Conservation (phyloP, 2,329 filamentous ascomycete genomes). For the Dothistroma pini region DNA sequence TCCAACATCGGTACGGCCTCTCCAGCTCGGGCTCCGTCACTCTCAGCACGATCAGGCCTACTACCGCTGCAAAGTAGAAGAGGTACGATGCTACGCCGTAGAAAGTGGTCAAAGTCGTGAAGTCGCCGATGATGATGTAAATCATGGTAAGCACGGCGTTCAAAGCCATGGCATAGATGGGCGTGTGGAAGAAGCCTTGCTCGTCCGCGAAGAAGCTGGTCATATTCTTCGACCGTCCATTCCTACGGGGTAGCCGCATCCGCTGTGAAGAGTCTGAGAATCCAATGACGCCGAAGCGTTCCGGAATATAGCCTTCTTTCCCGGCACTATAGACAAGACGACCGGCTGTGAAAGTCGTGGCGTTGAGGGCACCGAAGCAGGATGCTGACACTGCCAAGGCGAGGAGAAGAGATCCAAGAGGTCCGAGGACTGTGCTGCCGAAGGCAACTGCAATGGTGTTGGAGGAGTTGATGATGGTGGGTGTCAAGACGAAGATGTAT, state of each 20-base stretch:
- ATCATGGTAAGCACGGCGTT: conserved; percentile 69
- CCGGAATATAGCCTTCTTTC: conserved; percentile 89
- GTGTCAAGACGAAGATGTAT: conserved; percentile 90
- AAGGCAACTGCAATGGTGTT: conserved; percentile 98
- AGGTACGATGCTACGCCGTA: conserved; percentile 97
- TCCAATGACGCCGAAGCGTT: conserved; percentile 78
- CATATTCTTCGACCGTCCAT: conserved; percentile 56
- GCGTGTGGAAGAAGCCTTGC: conserved; percentile 82
- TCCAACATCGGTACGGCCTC: conserved; percentile 92
- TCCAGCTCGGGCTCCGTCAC: conserved; percentile 85
- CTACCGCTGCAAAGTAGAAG: conserved; percentile 94
- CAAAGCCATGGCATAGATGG: conserved; percentile 84
- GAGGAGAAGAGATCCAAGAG: conserved; percentile 74
- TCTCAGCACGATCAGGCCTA: conserved; percentile 85
- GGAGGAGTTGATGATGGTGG: conserved; percentile 72
- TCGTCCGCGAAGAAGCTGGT: conserved; percentile 69
- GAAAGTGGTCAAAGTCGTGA: conserved; percentile 87
- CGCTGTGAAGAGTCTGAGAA: conserved; percentile 47
- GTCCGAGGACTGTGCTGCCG: conserved; percentile 83
- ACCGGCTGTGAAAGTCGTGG: conserved; percentile 87
- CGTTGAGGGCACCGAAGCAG: conserved; percentile 93
- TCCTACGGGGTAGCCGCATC: conserved; percentile 40
- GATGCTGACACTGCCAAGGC: conserved; percentile 86
- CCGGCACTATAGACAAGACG: conserved; percentile 90
- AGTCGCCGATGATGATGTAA: conserved; percentile 86